These are phyloP conservation scores for Cutaneotrichosporon cavernicola DNA, from an alignment of 1,284 basidiomycete species.

Conservation along the genomic window DNA sequence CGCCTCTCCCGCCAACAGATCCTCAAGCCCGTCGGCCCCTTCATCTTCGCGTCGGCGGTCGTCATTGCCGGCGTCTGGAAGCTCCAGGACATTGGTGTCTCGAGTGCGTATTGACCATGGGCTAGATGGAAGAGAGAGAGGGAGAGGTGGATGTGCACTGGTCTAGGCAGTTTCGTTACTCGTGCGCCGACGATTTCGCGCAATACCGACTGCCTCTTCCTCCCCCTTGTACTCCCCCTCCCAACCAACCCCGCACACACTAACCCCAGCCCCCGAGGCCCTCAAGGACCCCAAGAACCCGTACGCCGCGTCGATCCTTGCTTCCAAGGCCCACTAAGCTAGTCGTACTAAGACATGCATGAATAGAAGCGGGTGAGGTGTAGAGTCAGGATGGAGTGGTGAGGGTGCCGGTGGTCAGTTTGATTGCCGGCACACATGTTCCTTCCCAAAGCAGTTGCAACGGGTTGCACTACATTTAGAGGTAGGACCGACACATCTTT, in stretches of 20 bases:
- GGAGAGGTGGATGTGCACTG: neutral
- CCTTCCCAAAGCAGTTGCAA: neutral
- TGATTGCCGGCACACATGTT: no score
- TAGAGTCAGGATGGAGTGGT: neutral
- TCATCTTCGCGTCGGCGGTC: conserved; percentile 43
- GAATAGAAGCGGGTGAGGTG: conserved; percentile 14
- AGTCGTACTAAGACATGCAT: conserved; percentile 19
- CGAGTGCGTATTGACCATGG: conserved; percentile 36
- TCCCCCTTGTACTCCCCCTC: neutral
- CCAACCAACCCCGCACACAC: neutral
- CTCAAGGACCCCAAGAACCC: conserved; percentile 43
- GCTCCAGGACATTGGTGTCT: conserved; percentile 41
- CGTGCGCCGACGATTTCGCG: neutral
- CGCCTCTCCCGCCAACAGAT: conserved; percentile 29
- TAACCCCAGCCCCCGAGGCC: conserved; percentile 36
- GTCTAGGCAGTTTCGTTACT: no score
- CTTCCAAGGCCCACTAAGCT: conserved; percentile 25
- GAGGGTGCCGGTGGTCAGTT: no score
- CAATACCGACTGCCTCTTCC: neutral
- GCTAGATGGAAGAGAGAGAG: neutral
- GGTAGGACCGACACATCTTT: no score
- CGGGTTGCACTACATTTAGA: no score
- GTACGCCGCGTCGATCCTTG: conserved; percentile 30
- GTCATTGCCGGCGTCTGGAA: conserved; percentile 44
- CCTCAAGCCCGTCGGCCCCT: conserved; percentile 46